phyloP scores from a whole-genome alignment of 208 protist species.

The Leishmania martiniquensis region DNA sequence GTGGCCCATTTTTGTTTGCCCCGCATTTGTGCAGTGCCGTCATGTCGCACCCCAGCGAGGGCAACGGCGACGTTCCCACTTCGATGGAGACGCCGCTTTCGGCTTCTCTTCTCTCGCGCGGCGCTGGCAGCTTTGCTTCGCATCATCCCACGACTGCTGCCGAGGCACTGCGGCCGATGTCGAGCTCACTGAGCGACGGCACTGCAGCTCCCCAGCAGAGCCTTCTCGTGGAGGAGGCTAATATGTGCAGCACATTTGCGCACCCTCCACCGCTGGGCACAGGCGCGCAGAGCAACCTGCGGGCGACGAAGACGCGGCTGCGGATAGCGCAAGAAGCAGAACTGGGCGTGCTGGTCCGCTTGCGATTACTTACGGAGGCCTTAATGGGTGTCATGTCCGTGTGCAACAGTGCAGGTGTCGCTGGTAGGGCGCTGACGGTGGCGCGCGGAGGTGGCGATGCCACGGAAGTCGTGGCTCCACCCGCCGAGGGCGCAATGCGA shows the following conservation, averaged over 20 bases:
- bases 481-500: background rate
- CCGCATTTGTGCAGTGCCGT: background rate
- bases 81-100: background rate
- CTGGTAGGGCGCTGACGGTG: background rate
- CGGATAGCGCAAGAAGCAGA: conserved; percentile 7
- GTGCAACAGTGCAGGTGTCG: background rate
- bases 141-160: background rate
- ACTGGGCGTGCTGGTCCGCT: background rate
- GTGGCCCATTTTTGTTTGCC: background rate
- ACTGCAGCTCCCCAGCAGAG: background rate
- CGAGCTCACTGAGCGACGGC: background rate
- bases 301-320: conserved; percentile 6
- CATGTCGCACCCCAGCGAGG: background rate
- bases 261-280: background rate
- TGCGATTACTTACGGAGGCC: background rate
- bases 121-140: background rate
- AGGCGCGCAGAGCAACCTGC: background rate
- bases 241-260: background rate
- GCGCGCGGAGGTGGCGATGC: background rate
- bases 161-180: background rate
- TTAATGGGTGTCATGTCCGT: background rate
- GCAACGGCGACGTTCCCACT: too few relatives aligned
- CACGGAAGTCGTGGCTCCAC: background rate
- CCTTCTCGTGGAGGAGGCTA: background rate
- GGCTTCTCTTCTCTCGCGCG: background rate